Conservation (phyloP, 257 asterid species). For the Primulina eburnea region DNA sequence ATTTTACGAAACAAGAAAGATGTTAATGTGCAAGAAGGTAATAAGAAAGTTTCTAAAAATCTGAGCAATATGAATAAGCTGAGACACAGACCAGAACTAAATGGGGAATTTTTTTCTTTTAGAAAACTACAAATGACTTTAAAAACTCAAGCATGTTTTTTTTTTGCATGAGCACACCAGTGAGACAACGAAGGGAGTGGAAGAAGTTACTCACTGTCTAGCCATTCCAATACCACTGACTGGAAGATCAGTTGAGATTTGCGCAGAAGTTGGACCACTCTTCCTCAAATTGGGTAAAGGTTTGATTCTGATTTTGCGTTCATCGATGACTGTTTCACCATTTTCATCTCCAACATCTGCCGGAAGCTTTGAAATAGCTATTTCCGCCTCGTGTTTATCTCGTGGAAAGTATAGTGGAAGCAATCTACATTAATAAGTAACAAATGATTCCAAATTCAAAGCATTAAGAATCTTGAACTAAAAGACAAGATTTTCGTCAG, state of each 20-base stretch:
- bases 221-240: constrained; percentile 56
- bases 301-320: constrained; percentile 90
- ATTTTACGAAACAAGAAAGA: neutral
- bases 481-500: constrained; percentile 13
- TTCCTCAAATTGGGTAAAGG: constrained; percentile 80
- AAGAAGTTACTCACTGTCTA: constrained; percentile 52
- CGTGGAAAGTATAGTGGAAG: constrained; percentile 99
- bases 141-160: constrained; percentile 9
- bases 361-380: constrained; percentile 80
- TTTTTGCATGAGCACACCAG: constrained; percentile 10
- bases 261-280: constrained; percentile 39
- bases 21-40: neutral
- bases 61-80: constrained; percentile 10
- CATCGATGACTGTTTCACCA: constrained; percentile 88
- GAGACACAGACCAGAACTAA: constrained; percentile 10
- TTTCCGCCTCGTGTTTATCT: constrained; percentile 79
- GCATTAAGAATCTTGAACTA: neutral
- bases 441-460: neutral
- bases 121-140: constrained; percentile 1
- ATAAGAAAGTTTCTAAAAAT: neutral
- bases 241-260: constrained; percentile 49
- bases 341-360: constrained; percentile 99
- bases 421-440: constrained; percentile 45
- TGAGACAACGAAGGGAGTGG: neutral
- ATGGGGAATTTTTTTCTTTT: no score